phyloP scores from a whole-genome alignment of 345 rosid species.

The Lepidium sativum region DNA sequence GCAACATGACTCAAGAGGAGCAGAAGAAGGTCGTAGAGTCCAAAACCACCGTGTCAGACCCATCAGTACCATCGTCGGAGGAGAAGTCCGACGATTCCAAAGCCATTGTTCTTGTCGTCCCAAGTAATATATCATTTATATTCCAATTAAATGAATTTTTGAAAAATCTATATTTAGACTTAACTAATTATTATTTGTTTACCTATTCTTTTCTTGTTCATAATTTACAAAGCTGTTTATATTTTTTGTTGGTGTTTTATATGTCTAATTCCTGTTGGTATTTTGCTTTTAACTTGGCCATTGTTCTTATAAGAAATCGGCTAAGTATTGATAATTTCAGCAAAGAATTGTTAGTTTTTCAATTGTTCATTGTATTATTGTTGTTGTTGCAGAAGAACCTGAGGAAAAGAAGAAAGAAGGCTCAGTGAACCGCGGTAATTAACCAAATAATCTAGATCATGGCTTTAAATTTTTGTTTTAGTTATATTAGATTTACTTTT shows the following conservation, averaged over 20 bases:
- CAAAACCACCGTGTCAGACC: background rate
- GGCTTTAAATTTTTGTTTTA: background rate
- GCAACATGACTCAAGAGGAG: constrained; percentile 21
- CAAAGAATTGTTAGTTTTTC: background rate
- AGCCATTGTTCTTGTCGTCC: constrained; percentile 19
- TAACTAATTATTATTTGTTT: too few relatives aligned
- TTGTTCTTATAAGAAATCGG: background rate
- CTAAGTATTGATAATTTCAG: background rate
- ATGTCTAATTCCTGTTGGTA: background rate
- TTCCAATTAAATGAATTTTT: background rate
- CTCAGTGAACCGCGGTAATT: constrained; percentile 18
- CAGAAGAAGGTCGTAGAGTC: background rate
- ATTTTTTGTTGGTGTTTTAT: background rate
- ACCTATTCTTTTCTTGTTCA: background rate
- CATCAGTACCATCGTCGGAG: constrained; percentile 4
- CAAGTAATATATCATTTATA: constrained; percentile 4
- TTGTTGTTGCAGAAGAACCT: constrained; percentile 1
- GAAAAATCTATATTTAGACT: background rate
- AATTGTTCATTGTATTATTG: background rate
- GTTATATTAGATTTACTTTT: too few relatives aligned
- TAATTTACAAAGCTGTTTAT: background rate
- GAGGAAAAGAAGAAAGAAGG: constrained; percentile 24
- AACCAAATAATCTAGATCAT: background rate
- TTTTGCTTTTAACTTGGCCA: background rate
- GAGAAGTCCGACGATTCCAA: constrained; percentile 23